Base-by-base conservation (phyloP, 352 stramenopile genomes). In the Phytophthora melonis region DNA sequence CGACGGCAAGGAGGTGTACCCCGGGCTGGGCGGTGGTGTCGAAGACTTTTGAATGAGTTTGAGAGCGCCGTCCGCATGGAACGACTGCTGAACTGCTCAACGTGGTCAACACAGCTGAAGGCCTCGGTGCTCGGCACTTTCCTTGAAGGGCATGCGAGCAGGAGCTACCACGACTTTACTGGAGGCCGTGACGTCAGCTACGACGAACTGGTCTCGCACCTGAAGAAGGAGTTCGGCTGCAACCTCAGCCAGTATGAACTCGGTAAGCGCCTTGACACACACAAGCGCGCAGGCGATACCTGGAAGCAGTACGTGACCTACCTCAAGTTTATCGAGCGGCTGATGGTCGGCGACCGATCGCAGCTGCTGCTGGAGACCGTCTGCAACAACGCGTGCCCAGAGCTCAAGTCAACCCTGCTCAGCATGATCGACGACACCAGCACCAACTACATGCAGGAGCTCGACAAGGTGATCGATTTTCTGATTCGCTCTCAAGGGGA, bases 181-280 rank as follows among this genome's bases (percentile, higher is more conserved):
- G 9, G 55, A 3, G 23, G 7, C 10, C 55, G 54, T 2, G 45
- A 65, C 11, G 32, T 64, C 19, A 54, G 1, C 45, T 70, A 60
- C 45, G 55, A 64, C 13, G 55, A 65, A 16, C 30, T 65, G 36
- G 34, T 23, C 9, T 10, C 18, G 5, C 43, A 65, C 8, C 9
- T 65, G 25, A 65, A 53, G 64, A 58, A 65, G 8, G 55, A 60
- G 3, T 70, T 70, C 21, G 55, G 55, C 8, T 70, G 64, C 25
- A 23, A 65, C n/a, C 43, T 70, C 11, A 65, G 55, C 3, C 55
- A 70, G 23, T 70, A 70, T 21, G 64, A 59, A 7, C 55, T 65
- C 5, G 55, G 43, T 0, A 64, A 39, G 21, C 30, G 54, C 8
- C 43, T 70, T 21, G 45, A 70, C 13, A 59, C 64, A 0, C 16